Percentiles rank a stretch among this genome's conserved stretches.
These are phyloP conservation scores for Achaetomium macrosporum DNA, from an alignment of 2,329 filamentous ascomycete genomes.

Conservation along the genomic window DNA sequence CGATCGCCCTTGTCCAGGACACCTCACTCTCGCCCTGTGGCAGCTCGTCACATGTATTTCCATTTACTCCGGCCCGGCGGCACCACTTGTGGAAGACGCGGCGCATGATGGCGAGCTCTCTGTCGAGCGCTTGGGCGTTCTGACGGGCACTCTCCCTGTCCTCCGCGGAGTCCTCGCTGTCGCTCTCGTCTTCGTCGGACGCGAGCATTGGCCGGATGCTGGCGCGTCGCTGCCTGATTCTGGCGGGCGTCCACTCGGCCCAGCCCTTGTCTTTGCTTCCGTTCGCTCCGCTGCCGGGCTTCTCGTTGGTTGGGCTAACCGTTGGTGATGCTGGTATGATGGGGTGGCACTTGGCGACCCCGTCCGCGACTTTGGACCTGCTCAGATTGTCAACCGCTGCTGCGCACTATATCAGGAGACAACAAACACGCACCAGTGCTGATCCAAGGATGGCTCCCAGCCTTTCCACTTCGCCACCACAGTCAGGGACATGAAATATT, in stretches of 20 bases:
- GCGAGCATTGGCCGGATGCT: slow-evolving; percentile 34
- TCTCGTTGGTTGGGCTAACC: not conserved
- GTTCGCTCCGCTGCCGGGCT: not conserved
- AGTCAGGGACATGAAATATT: slow-evolving; percentile 85
- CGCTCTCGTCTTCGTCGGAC: slow-evolving; percentile 29
- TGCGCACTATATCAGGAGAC: not conserved
- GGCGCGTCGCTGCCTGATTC: slow-evolving; percentile 31
- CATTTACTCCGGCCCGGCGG: slow-evolving; percentile 57
- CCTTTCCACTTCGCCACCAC: slow-evolving; percentile 74
- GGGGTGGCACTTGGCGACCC: slow-evolving; percentile 21
- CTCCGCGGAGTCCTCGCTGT: slow-evolving; percentile 25
- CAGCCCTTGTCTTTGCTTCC: slow-evolving; percentile 25
- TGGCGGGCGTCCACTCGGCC: slow-evolving; percentile 34
- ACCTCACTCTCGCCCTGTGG: slow-evolving; percentile 55
- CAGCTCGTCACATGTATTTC: slow-evolving; percentile 47
- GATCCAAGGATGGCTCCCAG: slow-evolving; percentile 56
- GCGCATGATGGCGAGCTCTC: slow-evolving; percentile 59
- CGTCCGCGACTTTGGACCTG: slow-evolving; percentile 14
- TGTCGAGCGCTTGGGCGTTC: slow-evolving; percentile 41
- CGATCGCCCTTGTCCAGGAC: slow-evolving; percentile 75
- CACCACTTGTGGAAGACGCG: slow-evolving; percentile 71
- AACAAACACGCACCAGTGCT: slow-evolving; percentile 51
- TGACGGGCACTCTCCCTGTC: slow-evolving; percentile 29
- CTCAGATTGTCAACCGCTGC: not conserved
- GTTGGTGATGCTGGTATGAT: slow-evolving; percentile 6